Evolutionary conservation across 768 basidiomycete species (phyloP).

Genomic region (Lactifluus hygrophoroides): DNA sequence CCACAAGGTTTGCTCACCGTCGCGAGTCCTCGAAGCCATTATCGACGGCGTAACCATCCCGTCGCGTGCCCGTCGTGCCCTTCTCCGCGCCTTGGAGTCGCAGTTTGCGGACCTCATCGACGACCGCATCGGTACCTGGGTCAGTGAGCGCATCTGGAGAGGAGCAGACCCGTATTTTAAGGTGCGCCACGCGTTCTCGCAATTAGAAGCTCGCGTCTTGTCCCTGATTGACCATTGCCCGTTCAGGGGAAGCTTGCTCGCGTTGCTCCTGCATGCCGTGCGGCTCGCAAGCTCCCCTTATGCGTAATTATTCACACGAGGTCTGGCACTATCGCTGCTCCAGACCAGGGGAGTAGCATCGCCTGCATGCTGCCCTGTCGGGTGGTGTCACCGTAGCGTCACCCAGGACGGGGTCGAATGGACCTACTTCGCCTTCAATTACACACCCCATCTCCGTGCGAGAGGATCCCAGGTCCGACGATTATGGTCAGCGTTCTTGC

Average conservation of each 20-base stretch:
- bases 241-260: conserved; percentile 84
- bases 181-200: conserved; percentile 37
- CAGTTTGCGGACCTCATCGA: conserved; percentile 76
- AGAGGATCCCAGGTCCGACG: conserved; percentile 48
- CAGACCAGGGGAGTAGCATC: conserved; percentile 80
- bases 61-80: conserved; percentile 53
- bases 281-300: conserved; percentile 69
- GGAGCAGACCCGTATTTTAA: conserved; percentile 89
- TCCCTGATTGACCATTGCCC: neutral
- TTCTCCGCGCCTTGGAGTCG: conserved; percentile 69
- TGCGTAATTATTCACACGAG: conserved; percentile 80
- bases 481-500: conserved; percentile 94
- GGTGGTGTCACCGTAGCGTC: neutral
- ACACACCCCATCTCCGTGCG: neutral
- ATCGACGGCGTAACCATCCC: conserved; percentile 62
- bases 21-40: conserved; percentile 71
- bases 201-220: too few relatives aligned
- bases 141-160: conserved; percentile 87
- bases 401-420: neutral
- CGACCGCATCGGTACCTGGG: conserved; percentile 83
- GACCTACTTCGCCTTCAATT: neutral
- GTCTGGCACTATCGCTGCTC: conserved; percentile 69
- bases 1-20: conserved; percentile 52
- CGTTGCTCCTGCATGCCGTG: conserved; percentile 63
- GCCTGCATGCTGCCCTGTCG: conserved; percentile 41